Conservation (phyloP, 176 grass and related monocot genomes). For the Musa acuminata region DNA sequence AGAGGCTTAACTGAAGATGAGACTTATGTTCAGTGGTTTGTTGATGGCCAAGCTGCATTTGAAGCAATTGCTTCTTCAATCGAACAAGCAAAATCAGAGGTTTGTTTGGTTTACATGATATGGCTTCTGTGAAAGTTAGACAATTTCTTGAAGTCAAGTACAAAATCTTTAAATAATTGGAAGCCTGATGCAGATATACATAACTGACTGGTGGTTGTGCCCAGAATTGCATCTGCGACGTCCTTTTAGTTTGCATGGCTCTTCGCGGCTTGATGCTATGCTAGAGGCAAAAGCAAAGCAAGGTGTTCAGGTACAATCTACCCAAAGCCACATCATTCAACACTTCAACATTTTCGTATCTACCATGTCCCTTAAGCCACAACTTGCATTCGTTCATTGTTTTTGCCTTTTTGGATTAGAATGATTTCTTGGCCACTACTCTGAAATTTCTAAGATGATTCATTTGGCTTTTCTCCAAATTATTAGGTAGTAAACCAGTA, state of each 20-base stretch:
- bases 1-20: constrained; percentile 67
- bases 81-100: constrained; percentile 75
- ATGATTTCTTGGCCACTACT: no score
- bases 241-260: constrained; percentile 43
- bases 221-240: constrained; percentile 75
- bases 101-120: constrained; percentile 12
- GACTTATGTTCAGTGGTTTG: constrained; percentile 67
- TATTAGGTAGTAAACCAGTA: no score
- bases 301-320: constrained; percentile 65
- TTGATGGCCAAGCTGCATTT: constrained; percentile 69
- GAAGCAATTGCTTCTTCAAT: constrained; percentile 80
- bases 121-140: not conserved
- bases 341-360: not conserved
- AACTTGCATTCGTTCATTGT: not conserved
- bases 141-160: not conserved
- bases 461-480: no score
- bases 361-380: no score
- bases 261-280: constrained; percentile 70
- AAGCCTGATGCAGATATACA: constrained; percentile 67
- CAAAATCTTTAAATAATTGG: constrained; percentile 22
- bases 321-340: not conserved
- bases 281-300: constrained; percentile 63
- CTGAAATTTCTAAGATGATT: no score
- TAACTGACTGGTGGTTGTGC: constrained; percentile 88
- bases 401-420: not conserved